Evolutionary conservation across 2,329 filamentous ascomycete genomes (phyloP), one percentile per base, ranked within the genome.

Genomic region (Bertia moriformis): DNA sequence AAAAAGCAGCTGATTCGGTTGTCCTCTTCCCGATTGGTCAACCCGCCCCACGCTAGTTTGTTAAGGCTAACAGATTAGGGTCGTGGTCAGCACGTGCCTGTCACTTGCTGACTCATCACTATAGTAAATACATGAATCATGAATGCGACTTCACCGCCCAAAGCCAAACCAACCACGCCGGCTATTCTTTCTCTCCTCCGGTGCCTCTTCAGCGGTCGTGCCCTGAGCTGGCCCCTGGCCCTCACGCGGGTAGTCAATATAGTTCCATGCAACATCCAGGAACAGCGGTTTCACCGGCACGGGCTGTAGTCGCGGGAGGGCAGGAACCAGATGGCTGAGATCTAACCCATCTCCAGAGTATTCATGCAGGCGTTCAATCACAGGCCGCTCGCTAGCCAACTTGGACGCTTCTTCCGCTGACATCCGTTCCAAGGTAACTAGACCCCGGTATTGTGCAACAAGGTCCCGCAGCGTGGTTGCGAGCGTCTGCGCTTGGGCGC

Each of bases 201-300:
- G n/a, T n/a, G n/a, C n/a, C n/a, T n/a, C n/a, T n/a, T n/a, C n/a
- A n/a, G n/a, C n/a, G n/a, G n/a, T n/a, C 42, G 53, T 57, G 32
- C 50, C 41, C 27, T 38, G 42, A 15, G 39, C 44, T 38, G 43
- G 42, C 5, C 40, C 38, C 35, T 40, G 4, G 55, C 52, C 20
- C 58, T 48, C 48, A 7, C 32, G 32, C 0, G 88, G 87, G 53
- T 98, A 98, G 38, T 86, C 77, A 44, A 98, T 88, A 55, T 95
- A 96, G 56, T 96, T 96, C 83, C 86, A 98, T 7, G 91, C 91
- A 4, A 94, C 81, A 53, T 98, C 91, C 42, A 96, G 74, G 67
- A 96, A 96, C 22, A 96, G 69, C 19, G 91, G 91, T 65, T 98
- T 98, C 39, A 94, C 81, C 0, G 91, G 87, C 29, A 96, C 76